Evolutionary conservation across 2,329 filamentous ascomycete genomes (phyloP).

Genomic region (Pestalotiopsis sp.): DNA sequence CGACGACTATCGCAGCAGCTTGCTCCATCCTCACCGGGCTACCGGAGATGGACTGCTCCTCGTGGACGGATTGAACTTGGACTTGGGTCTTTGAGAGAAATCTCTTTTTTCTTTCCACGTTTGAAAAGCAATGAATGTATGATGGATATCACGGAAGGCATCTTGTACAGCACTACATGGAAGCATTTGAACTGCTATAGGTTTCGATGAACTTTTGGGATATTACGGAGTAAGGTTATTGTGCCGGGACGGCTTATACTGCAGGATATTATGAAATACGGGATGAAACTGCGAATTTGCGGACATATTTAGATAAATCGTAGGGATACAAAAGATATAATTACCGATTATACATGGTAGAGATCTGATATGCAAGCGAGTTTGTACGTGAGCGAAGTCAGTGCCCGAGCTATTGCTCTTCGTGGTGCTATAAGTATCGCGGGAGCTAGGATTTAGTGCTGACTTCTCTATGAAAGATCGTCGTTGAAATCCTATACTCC

Average conservation of each 20-base stretch:
- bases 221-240: not conserved
- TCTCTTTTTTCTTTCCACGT: not conserved
- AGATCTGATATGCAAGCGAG: not conserved
- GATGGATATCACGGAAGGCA: not conserved
- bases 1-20: slow-evolving; percentile 37
- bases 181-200: not conserved
- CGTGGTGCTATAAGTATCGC: not conserved
- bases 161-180: not conserved
- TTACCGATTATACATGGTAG: not conserved
- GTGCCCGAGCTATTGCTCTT: too few species aligned
- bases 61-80: slow-evolving; percentile 42
- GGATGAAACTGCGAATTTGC: not conserved
- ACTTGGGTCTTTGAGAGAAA: slow-evolving; percentile 37
- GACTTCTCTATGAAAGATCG: too few species aligned
- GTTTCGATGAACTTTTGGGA: not conserved
- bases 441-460: not conserved
- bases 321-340: not conserved
- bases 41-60: not conserved
- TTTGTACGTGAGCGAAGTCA: not conserved
- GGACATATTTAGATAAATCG: not conserved
- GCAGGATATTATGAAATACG: not conserved
- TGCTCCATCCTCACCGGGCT: slow-evolving; percentile 27
- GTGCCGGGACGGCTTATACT: not conserved
- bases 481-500: too few species aligned
- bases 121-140: not conserved